Conservation (phyloP, 2,329 filamentous ascomycete species). For the Podosphaera xanthii region DNA sequence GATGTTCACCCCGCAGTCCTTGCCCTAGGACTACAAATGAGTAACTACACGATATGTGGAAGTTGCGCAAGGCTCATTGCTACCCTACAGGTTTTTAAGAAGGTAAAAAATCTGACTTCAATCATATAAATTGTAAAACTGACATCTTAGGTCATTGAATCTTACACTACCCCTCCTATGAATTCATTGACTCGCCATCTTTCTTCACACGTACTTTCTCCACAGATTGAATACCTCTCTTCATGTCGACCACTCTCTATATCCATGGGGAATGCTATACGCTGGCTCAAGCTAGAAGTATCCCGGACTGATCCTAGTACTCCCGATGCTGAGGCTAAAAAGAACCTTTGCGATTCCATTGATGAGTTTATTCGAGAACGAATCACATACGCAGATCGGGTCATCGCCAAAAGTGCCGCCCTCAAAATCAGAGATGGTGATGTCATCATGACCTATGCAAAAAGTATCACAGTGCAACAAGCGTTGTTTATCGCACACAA, state of each 20-base stretch:
- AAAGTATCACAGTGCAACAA: conserved; percentile 67
- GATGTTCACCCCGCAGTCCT: conserved; percentile 72
- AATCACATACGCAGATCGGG: conserved; percentile 64
- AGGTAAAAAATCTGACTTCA: conserved; percentile 26
- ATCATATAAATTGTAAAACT: conserved; percentile 4
- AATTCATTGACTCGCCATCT: conserved; percentile 78
- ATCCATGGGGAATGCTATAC: conserved; percentile 90
- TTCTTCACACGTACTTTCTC: conserved; percentile 71
- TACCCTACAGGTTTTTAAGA: conserved; percentile 73
- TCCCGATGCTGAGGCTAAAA: conserved; percentile 63
- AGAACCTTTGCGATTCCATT: conserved; percentile 54
- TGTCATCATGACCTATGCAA: conserved; percentile 67
- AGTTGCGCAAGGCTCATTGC: conserved; percentile 73
- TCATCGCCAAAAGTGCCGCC: conserved; percentile 57
- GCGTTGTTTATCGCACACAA: conserved; percentile 51
- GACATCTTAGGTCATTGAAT: conserved; percentile 49
- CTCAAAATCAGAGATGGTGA: conserved; percentile 59
- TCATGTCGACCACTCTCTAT: conserved; percentile 90
- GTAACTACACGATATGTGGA: conserved; percentile 57
- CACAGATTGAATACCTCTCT: conserved; percentile 85
- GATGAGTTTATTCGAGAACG: conserved; percentile 80
- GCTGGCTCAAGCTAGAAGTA: conserved; percentile 82
- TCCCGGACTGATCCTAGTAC: conserved; percentile 73
- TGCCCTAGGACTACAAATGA: conserved; percentile 73
- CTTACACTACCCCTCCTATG: conserved; percentile 72